A percentile compares a stretch with the other conserved stretches of the same genome.
These are phyloP conservation scores for Xanthoceras sorbifolium DNA, from an alignment of 345 rosid species.

Conservation along the genomic window DNA sequence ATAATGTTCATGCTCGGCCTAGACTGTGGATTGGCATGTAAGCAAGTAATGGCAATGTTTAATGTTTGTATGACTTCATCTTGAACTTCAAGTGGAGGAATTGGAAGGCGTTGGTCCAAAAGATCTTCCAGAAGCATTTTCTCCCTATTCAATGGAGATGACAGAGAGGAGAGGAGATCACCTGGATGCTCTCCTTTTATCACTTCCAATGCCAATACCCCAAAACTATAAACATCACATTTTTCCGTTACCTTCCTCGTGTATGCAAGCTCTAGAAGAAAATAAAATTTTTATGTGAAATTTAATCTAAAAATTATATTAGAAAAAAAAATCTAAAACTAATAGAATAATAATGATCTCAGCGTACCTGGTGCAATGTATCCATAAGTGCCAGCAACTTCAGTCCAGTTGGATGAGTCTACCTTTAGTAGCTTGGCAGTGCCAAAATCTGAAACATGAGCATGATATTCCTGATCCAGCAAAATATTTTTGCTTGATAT, in stretches of 20 bases:
- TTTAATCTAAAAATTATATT: too few relatives aligned
- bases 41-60: slow-evolving; percentile 35
- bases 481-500: slow-evolving; percentile 35
- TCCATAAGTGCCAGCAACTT: slow-evolving; percentile 34
- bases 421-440: slow-evolving; percentile 32
- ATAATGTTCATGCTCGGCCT: slow-evolving; percentile 41
- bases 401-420: slow-evolving; percentile 31
- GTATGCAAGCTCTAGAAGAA: slow-evolving; percentile 32
- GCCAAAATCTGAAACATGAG: slow-evolving; percentile 35
- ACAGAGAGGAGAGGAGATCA: slow-evolving; percentile 14
- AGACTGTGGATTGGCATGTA: slow-evolving; percentile 30
- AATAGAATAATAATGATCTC: neutral
- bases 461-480: slow-evolving; percentile 28
- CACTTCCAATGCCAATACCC: slow-evolving; percentile 31
- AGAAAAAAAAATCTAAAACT: too few relatives aligned
- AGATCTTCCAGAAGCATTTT: neutral
- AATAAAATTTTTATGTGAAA: too few relatives aligned
- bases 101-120: slow-evolving; percentile 31
- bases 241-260: slow-evolving; percentile 31
- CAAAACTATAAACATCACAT: slow-evolving; percentile 36
- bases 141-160: neutral
- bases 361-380: slow-evolving; percentile 33
- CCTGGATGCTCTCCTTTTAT: slow-evolving; percentile 32
- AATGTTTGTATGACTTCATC: slow-evolving; percentile 20
- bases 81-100: slow-evolving; percentile 27